Conservation (phyloP, 371 early-diverging fungal genomes). For the Circinella umbellata region DNA sequence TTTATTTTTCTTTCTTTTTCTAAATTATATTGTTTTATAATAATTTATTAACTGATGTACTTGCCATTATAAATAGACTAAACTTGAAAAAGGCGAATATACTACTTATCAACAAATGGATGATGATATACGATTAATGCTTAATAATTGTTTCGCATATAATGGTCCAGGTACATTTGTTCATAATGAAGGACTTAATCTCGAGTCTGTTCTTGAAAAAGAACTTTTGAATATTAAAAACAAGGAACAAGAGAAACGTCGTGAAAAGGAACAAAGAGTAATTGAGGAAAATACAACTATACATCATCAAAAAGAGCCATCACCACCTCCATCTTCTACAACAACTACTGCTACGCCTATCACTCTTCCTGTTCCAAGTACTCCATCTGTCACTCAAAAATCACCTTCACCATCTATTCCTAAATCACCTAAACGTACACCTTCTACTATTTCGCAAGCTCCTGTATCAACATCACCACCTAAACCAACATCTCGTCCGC, state of each 20-base stretch:
- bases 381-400: not conserved
- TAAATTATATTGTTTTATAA: not conserved
- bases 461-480: not conserved
- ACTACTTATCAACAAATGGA: conserved; percentile 59
- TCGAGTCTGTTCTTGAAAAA: conserved; percentile 48
- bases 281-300: not conserved
- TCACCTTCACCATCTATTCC: not conserved
- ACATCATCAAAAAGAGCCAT: not conserved
- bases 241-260: conserved; percentile 30
- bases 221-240: conserved; percentile 48
- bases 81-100: conserved; percentile 70
- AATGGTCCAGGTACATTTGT: conserved; percentile 57
- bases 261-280: not conserved
- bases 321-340: too few relatives aligned
- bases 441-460: too few relatives aligned
- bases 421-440: too few relatives aligned
- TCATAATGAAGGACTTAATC: conserved; percentile 48
- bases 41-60: not conserved
- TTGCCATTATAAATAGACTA: conserved; percentile 33
- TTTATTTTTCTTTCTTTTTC: not conserved
- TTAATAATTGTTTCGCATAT: conserved; percentile 61
- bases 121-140: conserved; percentile 64
- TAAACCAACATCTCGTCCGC: conserved; percentile 1
- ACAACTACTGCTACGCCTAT: too few relatives aligned
- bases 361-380: too few relatives aligned